A percentile compares a stretch with the other conserved stretches of the same genome.
These are phyloP conservation scores for Trichopus zeylanicus DNA, from an alignment of 116 monocot species.

Conservation along the genomic window DNA sequence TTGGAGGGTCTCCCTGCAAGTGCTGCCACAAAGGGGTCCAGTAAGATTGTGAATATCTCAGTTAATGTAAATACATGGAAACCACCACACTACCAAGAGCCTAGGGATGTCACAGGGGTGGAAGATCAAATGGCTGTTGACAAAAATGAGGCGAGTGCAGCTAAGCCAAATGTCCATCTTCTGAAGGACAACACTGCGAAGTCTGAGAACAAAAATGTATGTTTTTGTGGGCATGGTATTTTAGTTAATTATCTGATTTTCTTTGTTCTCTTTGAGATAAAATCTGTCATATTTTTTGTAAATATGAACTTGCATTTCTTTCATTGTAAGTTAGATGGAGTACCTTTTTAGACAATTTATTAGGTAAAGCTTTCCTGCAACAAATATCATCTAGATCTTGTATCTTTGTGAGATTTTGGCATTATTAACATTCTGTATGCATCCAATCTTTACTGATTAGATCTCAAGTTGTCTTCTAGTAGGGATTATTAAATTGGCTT, in stretches of 20 bases:
- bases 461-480: no score
- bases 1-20: conserved; percentile 25
- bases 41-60: conserved; percentile 62
- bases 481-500: no score
- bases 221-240: no score
- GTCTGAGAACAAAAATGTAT: conserved; percentile 25
- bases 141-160: conserved; percentile 21
- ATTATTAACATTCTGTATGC: no score
- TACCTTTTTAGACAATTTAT: no score
- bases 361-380: not conserved
- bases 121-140: conserved; percentile 16
- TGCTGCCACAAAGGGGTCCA: conserved; percentile 25
- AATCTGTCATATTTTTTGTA: no score
- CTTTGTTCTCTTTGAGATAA: no score
- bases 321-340: no score
- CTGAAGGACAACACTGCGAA: conserved; percentile 19
- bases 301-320: no score
- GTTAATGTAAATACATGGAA: conserved; percentile 76
- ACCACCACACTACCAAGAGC: conserved; percentile 27
- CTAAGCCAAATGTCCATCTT: conserved; percentile 14
- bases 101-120: conserved; percentile 14
- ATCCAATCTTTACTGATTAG: no score
- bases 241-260: no score
- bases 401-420: no score
- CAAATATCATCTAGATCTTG: not conserved